Evolutionary conservation across 306 rosid genomes (phyloP).

Genomic region (Quercus variabilis): DNA sequence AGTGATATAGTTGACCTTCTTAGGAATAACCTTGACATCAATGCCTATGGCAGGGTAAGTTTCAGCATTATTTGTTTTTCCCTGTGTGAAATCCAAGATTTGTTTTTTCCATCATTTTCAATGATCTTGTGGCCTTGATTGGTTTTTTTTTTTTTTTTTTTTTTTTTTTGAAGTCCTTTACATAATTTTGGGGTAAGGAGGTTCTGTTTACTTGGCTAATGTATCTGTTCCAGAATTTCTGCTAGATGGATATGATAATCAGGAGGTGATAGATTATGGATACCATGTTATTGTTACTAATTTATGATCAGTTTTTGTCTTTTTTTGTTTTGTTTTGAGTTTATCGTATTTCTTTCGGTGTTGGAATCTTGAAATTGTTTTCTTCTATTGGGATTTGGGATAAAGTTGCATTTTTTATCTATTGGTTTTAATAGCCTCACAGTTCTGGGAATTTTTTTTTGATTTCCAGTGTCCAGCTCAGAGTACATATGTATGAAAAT

Average conservation of each 20-base stretch:
- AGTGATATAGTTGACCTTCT: slow-evolving; percentile 69
- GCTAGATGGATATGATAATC: neutral
- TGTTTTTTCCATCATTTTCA: neutral
- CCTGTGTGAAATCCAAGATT: neutral
- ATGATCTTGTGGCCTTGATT: neutral
- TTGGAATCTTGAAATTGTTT: neutral
- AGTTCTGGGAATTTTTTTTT: neutral
- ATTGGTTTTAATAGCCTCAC: neutral
- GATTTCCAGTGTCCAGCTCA: neutral
- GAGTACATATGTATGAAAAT: neutral
- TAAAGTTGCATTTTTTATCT: neutral
- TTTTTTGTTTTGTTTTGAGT: neutral
- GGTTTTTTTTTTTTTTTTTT: neutral
- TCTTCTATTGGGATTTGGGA: no score
- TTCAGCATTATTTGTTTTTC: neutral
- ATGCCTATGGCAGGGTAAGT: slow-evolving; percentile 70
- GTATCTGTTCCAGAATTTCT: neutral
- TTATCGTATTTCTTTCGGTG: neutral
- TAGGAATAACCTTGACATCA: slow-evolving; percentile 39
- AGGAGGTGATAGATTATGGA: neutral
- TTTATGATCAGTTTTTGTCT: neutral
- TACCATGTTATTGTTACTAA: no score
- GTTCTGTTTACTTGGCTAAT: neutral
- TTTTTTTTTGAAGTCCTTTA: neutral
- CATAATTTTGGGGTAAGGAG: neutral